Conservation (phyloP, 2,329 filamentous ascomycete genomes). For the Pseudodiploospora longispora region DNA sequence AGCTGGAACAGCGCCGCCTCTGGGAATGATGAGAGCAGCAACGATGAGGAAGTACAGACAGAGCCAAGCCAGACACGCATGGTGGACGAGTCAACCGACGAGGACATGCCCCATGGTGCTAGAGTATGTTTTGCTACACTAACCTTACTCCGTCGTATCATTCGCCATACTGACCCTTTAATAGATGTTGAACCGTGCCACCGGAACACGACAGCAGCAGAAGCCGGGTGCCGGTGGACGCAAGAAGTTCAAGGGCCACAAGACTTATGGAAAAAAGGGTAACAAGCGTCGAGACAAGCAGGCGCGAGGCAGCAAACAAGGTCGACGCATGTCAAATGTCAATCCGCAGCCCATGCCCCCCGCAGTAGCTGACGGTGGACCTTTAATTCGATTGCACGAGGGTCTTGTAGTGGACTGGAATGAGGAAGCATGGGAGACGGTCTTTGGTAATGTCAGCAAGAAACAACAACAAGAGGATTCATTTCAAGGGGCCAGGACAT, state of each 20-base stretch:
- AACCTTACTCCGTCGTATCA: background rate
- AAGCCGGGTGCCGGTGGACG: slow-evolving; percentile 27
- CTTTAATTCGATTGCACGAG: slow-evolving; percentile 72
- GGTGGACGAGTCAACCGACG: slow-evolving; percentile 51
- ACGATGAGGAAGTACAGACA: slow-evolving; percentile 37
- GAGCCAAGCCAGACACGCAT: slow-evolving; percentile 41
- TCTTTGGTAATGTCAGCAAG: slow-evolving; percentile 51
- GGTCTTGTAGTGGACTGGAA: slow-evolving; percentile 84
- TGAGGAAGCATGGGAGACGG: slow-evolving; percentile 56
- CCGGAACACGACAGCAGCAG: slow-evolving; percentile 12
- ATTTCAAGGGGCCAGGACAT: slow-evolving; percentile 53
- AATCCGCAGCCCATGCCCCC: slow-evolving; percentile 29
- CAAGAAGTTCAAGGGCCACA: slow-evolving; percentile 40
- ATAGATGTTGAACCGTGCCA: slow-evolving; percentile 7
- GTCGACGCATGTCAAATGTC: slow-evolving; percentile 20
- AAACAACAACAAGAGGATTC: slow-evolving; percentile 22
- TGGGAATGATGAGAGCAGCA: slow-evolving; percentile 43
- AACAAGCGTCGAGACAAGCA: slow-evolving; percentile 41
- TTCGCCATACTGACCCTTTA: background rate
- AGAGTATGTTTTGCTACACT: slow-evolving; percentile 15
- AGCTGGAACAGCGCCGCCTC: slow-evolving; percentile 39
- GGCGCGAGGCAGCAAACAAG: slow-evolving; percentile 27
- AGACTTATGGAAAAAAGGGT: slow-evolving; percentile 40
- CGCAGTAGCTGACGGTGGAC: slow-evolving; percentile 40
- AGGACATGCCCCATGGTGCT: slow-evolving; percentile 29